A percentile compares a stretch with the other conserved stretches of the same genome.
Conservation (phyloP, 352 stramenopile genomes). For the Phytophthora sansomeana region DNA sequence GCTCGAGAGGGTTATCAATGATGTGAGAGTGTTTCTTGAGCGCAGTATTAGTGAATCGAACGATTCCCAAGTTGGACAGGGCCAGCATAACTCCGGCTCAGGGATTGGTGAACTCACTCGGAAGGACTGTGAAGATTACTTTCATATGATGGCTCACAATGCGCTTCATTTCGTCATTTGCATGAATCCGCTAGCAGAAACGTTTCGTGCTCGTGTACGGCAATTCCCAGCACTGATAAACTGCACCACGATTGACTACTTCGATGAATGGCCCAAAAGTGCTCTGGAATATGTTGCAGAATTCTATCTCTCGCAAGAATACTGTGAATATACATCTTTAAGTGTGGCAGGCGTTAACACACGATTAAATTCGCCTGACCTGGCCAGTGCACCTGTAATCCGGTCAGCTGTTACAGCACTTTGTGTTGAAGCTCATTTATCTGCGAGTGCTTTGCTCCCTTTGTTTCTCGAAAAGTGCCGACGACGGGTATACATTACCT, state of each 20-base stretch:
- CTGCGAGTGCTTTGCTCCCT: constrained; percentile 21
- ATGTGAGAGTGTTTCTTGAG: constrained; percentile 53
- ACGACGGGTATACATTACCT: constrained; percentile 70
- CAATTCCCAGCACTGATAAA: constrained; percentile 95
- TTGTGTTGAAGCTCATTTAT: constrained; percentile 70
- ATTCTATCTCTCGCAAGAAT: constrained; percentile 51
- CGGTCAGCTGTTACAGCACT: constrained; percentile 44
- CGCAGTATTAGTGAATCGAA: constrained; percentile 6
- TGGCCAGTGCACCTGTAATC: constrained; percentile 20
- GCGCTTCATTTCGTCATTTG: constrained; percentile 94
- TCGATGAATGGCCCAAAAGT: constrained; percentile 91
- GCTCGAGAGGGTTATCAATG: constrained; percentile 79
- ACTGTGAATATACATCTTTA: not conserved
- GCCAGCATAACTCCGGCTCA: not conserved
- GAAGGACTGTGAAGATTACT: constrained; percentile 85
- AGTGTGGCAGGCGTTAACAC: not conserved
- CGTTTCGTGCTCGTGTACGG: constrained; percentile 86
- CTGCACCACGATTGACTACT: constrained; percentile 95
- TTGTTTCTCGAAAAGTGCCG: constrained; percentile 48
- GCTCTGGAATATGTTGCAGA: constrained; percentile 88
- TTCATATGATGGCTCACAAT: constrained; percentile 75
- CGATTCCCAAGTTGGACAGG: not conserved
- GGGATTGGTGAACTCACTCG: constrained; percentile 46
- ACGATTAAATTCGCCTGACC: constrained; percentile 10
- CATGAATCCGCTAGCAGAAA: constrained; percentile 82